Evolutionary conservation across 345 rosid species (phyloP), one percentile per base, ranked within the genome.

Genomic region (Aquilaria sinensis): DNA sequence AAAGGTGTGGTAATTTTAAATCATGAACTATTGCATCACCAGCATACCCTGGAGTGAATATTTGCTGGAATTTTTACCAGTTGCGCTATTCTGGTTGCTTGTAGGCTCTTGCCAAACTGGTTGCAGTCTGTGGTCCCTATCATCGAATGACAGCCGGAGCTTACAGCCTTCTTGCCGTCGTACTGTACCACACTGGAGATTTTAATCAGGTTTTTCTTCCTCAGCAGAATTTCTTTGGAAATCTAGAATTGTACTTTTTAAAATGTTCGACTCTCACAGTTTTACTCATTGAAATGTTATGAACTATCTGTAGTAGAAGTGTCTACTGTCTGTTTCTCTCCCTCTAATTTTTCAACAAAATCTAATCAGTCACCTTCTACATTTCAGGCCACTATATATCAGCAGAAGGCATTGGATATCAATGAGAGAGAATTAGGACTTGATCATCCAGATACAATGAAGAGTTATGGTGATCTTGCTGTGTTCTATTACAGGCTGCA

Each of bases 61-160:
- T 37, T 37, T 37, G 8, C 43, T 37, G 5, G 7, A 37, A 37
- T 51, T 66, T 30, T 43, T 67, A 60, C 34, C 63, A 43, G 32
- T 65, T 49, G 15, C 61, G 56, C 50, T 67, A 69, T 45, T 70
- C 12, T 63, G 74, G 65, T 37, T 71, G 32, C 58, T 43, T 64
- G 55, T 70, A 94, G 99, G 99, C 99, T 67, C 92, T 94, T 70
- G 85, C 97, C 68, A 94, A 94, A 74, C 93, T 94, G 67, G 96
- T 94, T 23, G 88, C 97, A 57, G 99, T 94, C 57, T 94, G 99
- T 47, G 99, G 99, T 71, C 99, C 99, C 56, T 94, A 86, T 71
- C 95, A 94, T 72, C 83, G 97, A 70, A 94, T 90, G 99, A 94
- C 99, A 62, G 99, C 99, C 33, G 99, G 99, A 74, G 99, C 97